Percentiles rank a stretch among this genome's conserved stretches.
These are phyloP conservation scores for Alternaria novae-zelandiae DNA, from an alignment of 2,329 filamentous ascomycete genomes.

Conservation along the genomic window DNA sequence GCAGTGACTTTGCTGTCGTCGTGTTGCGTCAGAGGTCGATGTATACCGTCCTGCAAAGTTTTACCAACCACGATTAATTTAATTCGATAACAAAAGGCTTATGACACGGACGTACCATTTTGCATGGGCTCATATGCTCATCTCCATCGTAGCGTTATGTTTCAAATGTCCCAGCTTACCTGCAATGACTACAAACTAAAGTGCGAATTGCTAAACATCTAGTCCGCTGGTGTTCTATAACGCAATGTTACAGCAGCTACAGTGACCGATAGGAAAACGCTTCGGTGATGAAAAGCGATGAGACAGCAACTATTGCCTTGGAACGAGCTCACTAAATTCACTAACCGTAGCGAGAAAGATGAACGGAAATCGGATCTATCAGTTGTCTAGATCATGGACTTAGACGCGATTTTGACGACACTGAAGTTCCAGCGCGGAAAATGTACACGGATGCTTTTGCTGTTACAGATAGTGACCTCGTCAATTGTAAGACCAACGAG, in stretches of 20 bases:
- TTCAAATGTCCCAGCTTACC: neutral
- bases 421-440: conserved; percentile 51
- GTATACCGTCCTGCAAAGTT: neutral
- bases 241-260: neutral
- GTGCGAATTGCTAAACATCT: neutral
- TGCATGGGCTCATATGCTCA: neutral
- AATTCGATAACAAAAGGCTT: neutral
- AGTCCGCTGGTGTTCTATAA: neutral
- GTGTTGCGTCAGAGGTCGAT: neutral
- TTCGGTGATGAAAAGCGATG: neutral
- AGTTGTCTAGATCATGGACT: neutral
- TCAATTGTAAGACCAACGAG: conserved; percentile 35
- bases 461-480: conserved; percentile 39
- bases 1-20: neutral
- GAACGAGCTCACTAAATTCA: neutral
- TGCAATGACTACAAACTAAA: neutral
- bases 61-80: neutral
- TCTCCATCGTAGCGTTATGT: neutral
- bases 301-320: neutral
- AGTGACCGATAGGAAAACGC: neutral
- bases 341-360: neutral
- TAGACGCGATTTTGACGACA: conserved; percentile 21
- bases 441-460: conserved; percentile 38
- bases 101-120: neutral
- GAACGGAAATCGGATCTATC: neutral